phyloP scores from a whole-genome alignment of 345 rosid genomes.

The Brassica nigra region DNA sequence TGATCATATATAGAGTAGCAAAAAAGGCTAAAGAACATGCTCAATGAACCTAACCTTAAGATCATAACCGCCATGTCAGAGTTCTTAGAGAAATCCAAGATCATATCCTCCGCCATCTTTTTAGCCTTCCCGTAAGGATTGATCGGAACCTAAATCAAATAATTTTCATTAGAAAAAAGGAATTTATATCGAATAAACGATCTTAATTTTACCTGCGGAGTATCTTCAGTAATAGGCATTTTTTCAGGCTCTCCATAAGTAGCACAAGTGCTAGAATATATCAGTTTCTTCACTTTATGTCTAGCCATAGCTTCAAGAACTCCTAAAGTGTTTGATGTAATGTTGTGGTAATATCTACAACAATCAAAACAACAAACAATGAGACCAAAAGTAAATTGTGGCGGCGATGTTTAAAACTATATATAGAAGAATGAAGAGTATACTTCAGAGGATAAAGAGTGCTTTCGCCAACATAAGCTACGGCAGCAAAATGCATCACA shows the following conservation, averaged over 20 bases:
- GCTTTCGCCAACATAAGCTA: conserved; percentile 99
- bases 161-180: not conserved
- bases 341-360: conserved; percentile 91
- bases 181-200: not conserved
- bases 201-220: conserved; percentile 62
- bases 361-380: conserved; percentile 24
- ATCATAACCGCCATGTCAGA: conserved; percentile 96
- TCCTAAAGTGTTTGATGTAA: conserved; percentile 88
- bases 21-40: not conserved
- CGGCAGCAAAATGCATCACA: conserved; percentile 99
- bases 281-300: conserved; percentile 73
- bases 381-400: conserved; percentile 2
- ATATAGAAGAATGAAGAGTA: not conserved
- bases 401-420: not conserved
- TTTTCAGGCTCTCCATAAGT: conserved; percentile 96
- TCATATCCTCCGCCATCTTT: conserved; percentile 98
- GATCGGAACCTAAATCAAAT: conserved; percentile 60
- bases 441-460: conserved; percentile 92
- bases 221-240: conserved; percentile 97
- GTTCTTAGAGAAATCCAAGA: conserved; percentile 86
- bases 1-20: not conserved
- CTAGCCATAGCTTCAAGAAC: conserved; percentile 91
- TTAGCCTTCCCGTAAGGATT: conserved; percentile 99
- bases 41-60: conserved; percentile 55
- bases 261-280: conserved; percentile 98